Percentiles rank a stretch among this genome's conserved stretches.
These are phyloP conservation scores for Penicillium robsamsonii DNA, from an alignment of 495 filamentous ascomycete genomes.

Conservation along the genomic window DNA sequence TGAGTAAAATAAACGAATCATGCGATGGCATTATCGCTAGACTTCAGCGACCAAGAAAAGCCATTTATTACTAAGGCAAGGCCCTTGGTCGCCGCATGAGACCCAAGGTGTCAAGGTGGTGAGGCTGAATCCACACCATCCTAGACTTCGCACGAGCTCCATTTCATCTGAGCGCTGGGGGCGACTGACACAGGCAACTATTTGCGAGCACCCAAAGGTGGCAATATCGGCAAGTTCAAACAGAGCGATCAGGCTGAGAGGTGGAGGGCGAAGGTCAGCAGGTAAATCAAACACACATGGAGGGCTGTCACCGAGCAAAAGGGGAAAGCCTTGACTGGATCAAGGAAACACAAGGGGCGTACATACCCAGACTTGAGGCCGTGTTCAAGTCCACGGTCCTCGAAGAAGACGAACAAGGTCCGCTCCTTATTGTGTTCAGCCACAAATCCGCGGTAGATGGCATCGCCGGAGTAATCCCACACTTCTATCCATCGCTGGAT, in stretches of 20 bases:
- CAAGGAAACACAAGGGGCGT: not conserved
- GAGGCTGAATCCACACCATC: constrained; percentile 89
- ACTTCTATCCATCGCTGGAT: constrained; percentile 69
- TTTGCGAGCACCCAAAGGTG: constrained; percentile 67
- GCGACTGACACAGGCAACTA: constrained; percentile 79
- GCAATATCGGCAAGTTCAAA: constrained; percentile 77
- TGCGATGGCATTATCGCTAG: constrained; percentile 31
- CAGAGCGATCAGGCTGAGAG: constrained; percentile 73
- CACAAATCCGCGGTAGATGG: constrained; percentile 81
- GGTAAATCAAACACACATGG: not conserved
- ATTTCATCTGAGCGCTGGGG: constrained; percentile 55
- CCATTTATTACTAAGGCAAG: constrained; percentile 66
- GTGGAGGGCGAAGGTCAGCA: not conserved
- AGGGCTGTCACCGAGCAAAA: not conserved
- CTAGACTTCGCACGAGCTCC: constrained; percentile 71
- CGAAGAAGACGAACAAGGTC: constrained; percentile 86
- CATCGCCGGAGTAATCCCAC: constrained; percentile 83
- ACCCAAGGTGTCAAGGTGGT: constrained; percentile 74
- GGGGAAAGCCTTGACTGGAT: not conserved
- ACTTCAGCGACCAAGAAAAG: constrained; percentile 83
- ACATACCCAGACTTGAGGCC: constrained; percentile 87
- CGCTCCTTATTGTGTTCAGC: constrained; percentile 59
- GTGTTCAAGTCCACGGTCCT: constrained; percentile 60
- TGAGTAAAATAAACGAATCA: not conserved
- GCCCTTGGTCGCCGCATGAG: constrained; percentile 45